Conservation (phyloP, 805 yeast species). For the Komagataella pseudopastoris region DNA sequence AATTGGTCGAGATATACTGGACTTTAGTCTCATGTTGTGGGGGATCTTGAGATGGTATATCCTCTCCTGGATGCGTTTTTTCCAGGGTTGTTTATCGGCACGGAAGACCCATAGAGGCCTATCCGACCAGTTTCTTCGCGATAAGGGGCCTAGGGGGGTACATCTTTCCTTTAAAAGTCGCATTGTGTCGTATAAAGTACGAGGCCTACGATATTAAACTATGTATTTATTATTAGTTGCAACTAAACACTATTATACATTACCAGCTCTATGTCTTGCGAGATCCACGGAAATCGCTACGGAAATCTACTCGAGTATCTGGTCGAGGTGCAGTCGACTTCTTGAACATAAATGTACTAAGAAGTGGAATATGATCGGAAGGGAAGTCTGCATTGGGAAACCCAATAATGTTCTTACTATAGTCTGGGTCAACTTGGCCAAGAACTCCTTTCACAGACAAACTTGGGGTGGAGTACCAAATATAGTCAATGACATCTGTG, state of each 20-base stretch:
- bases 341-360: slow-evolving; percentile 64
- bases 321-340: slow-evolving; percentile 18
- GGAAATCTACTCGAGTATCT: not conserved
- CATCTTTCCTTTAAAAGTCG: not conserved
- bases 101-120: not conserved
- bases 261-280: slow-evolving; percentile 1
- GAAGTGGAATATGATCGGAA: slow-evolving; percentile 86
- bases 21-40: not conserved
- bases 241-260: not conserved
- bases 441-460: slow-evolving; percentile 75
- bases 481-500: slow-evolving; percentile 87
- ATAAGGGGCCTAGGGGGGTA: not conserved
- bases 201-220: not conserved
- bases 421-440: slow-evolving; percentile 73
- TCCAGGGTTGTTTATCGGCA: not conserved
- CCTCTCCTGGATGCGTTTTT: not conserved
- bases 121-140: not conserved
- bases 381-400: slow-evolving; percentile 92
- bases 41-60: not conserved
- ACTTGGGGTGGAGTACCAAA: slow-evolving; percentile 83
- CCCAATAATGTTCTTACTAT: slow-evolving; percentile 68
- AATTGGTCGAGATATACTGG: not conserved
- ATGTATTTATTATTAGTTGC: not conserved
- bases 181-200: not conserved
- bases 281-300: slow-evolving; percentile 1